Base-by-base conservation (phyloP, 2,329 filamentous ascomycete species). In the Grosmannia serpens region DNA sequence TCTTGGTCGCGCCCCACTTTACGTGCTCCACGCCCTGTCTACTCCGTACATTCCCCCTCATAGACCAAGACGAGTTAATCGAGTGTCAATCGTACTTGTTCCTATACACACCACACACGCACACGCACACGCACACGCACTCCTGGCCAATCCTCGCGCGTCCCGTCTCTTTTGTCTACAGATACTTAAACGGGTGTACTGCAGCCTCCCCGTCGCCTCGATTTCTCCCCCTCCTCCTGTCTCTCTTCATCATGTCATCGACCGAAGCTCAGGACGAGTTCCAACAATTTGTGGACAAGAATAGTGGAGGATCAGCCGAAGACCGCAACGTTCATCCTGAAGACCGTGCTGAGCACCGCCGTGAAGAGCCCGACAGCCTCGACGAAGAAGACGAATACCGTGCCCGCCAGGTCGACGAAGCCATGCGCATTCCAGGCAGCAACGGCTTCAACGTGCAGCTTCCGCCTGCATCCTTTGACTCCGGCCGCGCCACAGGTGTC, bases 401-500 rank as follows among this genome's bases (percentile, higher is more conserved):
- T 61, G 74, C 78, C 69, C 64, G 72, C 49, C 77, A 81, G 67
- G 81, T 86, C 69, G 79, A 86, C 70, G 78, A 79, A 65, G 80
- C 78, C 66, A 86, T 87, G 82, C 77, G 85, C 66, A 84, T 84
- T 70, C 80, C 84, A 69, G 69, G 66, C 65, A 74, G 66, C 62
- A 67, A 62, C 61, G 78, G 69, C 71, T 65, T 69, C 60, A 76
- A 76, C 59, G 71, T 58, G 27, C 33, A 78, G 67, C 81, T 88
- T 61, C 83, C 83, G 17, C 83, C 82, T 11, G 75, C 75, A 15
- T 79, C 77, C 58, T 86, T 86, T 67, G 82, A 88, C 69, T 82
- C 76, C 57, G 85, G 86, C 59, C 81, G 83, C 64, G 85, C 88
- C 64, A 92, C 88, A 3, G 89, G 89, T 53, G 88, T 91, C 64